A percentile compares a stretch with the other conserved stretches of the same genome.
Evolutionary conservation across 2,329 filamentous ascomycete genomes (phyloP).

Genomic region (Botryotinia narcissicola): DNA sequence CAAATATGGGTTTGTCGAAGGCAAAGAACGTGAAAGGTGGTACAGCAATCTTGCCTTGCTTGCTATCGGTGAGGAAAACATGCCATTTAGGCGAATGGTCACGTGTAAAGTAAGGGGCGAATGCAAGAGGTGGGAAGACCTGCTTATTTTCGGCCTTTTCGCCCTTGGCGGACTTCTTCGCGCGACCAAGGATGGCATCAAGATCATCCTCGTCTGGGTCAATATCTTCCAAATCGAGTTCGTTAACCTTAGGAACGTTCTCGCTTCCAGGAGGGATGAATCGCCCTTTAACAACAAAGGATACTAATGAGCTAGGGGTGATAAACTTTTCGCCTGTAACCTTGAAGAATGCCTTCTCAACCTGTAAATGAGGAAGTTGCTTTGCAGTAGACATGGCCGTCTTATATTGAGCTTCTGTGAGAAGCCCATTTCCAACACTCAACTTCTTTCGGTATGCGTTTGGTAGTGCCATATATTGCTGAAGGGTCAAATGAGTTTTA

Average conservation of each 20-base stretch:
- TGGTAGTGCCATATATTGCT: conserved; percentile 84
- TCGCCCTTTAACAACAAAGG: conserved; percentile 91
- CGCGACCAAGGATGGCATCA: conserved; percentile 75
- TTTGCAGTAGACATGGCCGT: conserved; percentile 73
- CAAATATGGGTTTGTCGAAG: conserved; percentile 87
- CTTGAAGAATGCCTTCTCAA: conserved; percentile 97
- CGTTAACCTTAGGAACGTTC: conserved; percentile 70
- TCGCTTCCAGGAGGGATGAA: conserved; percentile 84
- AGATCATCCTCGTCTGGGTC: conserved; percentile 92
- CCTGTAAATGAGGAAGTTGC: conserved; percentile 78
- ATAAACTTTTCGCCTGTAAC: conserved; percentile 92
- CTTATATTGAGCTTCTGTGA: conserved; percentile 74
- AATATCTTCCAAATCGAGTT: conserved; percentile 80
- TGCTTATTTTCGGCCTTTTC: conserved; percentile 60
- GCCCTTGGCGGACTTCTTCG: conserved; percentile 64
- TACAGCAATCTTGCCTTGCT: conserved; percentile 93
- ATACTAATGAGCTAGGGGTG: conserved; percentile 87
- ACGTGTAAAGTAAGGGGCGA: conserved; percentile 85
- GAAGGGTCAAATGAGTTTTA: conserved; percentile 73
- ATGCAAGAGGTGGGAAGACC: conserved; percentile 78
- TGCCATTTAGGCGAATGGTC: conserved; percentile 92
- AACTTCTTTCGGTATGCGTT: conserved; percentile 70
- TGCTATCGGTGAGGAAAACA: conserved; percentile 89
- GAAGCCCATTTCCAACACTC: conserved; percentile 65
- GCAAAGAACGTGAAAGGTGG: conserved; percentile 92